Evolutionary conservation across 2,329 filamentous ascomycete genomes (phyloP).

Genomic region (Aphanocladium album): DNA sequence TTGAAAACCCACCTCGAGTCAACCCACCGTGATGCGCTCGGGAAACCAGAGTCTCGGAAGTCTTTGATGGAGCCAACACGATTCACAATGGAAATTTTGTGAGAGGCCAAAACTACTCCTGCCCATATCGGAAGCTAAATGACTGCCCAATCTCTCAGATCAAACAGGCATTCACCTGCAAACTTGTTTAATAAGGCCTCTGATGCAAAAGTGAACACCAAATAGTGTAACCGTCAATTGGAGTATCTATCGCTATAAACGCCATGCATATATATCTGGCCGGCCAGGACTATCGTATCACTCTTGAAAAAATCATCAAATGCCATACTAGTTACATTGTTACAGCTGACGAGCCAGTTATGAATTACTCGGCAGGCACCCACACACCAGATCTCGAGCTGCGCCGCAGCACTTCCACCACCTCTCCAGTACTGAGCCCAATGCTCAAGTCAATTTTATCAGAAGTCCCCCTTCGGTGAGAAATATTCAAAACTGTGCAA

Average conservation of each 20-base stretch:
- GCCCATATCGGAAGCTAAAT: background rate
- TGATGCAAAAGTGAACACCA: background rate
- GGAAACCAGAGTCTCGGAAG: background rate
- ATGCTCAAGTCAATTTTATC: constrained; percentile 4
- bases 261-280: background rate
- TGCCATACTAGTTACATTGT: background rate
- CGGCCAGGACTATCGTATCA: background rate
- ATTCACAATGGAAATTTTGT: background rate
- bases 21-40: background rate
- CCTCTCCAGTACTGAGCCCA: background rate
- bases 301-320: background rate
- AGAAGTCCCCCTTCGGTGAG: constrained; percentile 14
- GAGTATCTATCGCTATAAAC: background rate
- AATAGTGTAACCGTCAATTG: background rate
- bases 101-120: background rate
- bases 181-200: too few species aligned
- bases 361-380: background rate
- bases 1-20: background rate
- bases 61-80: background rate
- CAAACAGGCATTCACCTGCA: background rate
- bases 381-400: background rate
- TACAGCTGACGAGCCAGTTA: background rate
- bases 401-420: background rate
- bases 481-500: constrained; percentile 16
- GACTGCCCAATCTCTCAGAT: background rate